phyloP scores from a whole-genome alignment of 176 grass and related monocot genomes.

The Aegilops bicornis region DNA sequence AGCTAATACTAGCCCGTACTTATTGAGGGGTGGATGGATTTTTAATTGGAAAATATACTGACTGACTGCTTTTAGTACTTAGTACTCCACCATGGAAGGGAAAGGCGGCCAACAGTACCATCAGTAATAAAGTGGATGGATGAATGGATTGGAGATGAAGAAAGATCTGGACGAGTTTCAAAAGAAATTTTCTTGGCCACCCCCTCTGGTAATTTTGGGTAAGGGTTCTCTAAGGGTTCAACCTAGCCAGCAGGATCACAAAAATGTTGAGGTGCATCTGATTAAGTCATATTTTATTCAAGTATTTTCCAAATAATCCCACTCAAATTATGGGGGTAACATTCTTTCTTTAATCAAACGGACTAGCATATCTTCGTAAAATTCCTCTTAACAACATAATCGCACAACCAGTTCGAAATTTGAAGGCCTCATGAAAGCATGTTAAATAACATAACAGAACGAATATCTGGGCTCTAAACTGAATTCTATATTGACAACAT shows the following conservation, averaged over 20 bases:
- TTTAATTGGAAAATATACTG: not conserved
- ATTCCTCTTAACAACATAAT: not conserved
- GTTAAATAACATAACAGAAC: not conserved
- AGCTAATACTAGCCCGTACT: not conserved
- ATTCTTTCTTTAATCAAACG: not conserved
- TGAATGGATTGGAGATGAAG: not conserved
- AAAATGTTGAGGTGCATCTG: no score
- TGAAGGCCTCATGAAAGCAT: not conserved
- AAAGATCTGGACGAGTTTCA: not conserved
- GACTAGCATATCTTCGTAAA: not conserved
- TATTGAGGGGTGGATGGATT: not conserved
- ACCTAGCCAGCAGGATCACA: no score
- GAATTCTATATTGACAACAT: not conserved
- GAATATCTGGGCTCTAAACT: not conserved
- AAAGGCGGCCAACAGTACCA: not conserved
- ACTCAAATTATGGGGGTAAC: no score
- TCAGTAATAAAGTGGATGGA: not conserved
- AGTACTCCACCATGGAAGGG: not conserved
- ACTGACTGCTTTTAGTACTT: not conserved
- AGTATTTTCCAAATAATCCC: no score
- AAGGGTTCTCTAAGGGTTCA: not conserved
- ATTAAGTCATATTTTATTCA: no score
- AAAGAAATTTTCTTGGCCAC: not conserved
- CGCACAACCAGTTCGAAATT: not conserved
- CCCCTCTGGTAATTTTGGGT: not conserved